Percentiles rank a stretch among this genome's conserved stretches.
Evolutionary conservation across 2,329 filamentous ascomycete species (phyloP).

Genomic region (Teratosphaeria destructans): DNA sequence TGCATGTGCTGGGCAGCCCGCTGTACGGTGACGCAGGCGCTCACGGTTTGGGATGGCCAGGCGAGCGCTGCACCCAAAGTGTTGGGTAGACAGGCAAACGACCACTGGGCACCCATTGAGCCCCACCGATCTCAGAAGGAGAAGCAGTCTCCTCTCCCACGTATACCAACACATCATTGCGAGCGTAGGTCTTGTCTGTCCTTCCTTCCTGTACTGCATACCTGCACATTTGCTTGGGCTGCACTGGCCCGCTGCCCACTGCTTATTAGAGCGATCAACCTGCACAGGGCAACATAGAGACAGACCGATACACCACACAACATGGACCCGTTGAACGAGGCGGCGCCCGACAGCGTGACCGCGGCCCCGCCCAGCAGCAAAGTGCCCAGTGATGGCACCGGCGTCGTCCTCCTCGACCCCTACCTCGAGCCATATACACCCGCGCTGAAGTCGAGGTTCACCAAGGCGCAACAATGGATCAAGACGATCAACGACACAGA

Average conservation of each 20-base stretch:
- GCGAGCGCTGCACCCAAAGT: neutral
- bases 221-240: neutral
- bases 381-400: slow-evolving; percentile 66
- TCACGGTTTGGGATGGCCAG: neutral
- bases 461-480: slow-evolving; percentile 78
- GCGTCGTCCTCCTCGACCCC: slow-evolving; percentile 77
- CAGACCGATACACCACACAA: slow-evolving; percentile 15
- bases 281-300: slow-evolving; percentile 1
- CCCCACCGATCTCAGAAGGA: neutral
- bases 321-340: slow-evolving; percentile 33
- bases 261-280: neutral
- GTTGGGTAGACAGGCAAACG: slow-evolving; percentile 1
- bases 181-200: neutral
- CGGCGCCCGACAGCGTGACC: slow-evolving; percentile 35
- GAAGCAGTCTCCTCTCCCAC: neutral
- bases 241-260: neutral
- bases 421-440: slow-evolving; percentile 81
- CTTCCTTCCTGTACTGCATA: neutral
- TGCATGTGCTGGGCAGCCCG: neutral
- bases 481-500: slow-evolving; percentile 71
- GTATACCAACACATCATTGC: neutral
- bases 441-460: slow-evolving; percentile 63
- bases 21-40: slow-evolving; percentile 1
- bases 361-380: slow-evolving; percentile 39
- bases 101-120: neutral